Evolutionary conservation across 208 protist species (phyloP), one percentile per base, ranked within the genome.

Genomic region (Naegleria lovaniensis): DNA sequence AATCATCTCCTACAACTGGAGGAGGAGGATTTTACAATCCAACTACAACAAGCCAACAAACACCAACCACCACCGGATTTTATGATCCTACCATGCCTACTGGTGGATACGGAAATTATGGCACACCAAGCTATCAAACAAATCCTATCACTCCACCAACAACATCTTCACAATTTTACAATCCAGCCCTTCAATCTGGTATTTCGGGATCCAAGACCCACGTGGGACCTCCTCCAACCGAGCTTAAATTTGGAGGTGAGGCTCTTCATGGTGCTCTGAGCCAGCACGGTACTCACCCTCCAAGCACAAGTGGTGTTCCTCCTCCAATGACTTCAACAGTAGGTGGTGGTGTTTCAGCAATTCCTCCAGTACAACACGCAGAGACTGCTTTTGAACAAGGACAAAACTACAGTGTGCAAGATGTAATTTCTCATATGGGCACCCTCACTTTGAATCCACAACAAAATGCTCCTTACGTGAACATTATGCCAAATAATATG

Each of bases 311-410:
- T 67, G 55, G 1, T 67, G 13, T 67, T 67, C 55, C 5, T 19
- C 51, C 55, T 67, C 55, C 55, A 67, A 7, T 1, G 16, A 75
- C 19, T 11, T 33, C 67, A 79, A 79, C 25, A 36, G 7, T 29
- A 9, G 67, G 29, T 36, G 9, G 1, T 36, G 5, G 25, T 36
- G 7, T 4, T 4, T 2, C 67, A 9, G 29, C 67, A 9, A 25
- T 36, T 79, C 16, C 13, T 36, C 7, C 67, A 2, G 36, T 7
- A 36, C 6, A 13, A 36, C 67, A 36, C 5, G 5, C 67, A 13
- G 67, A 79, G n/a, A 36, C 67, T 36, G 67, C 67, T 25, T 79
- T 79, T 79, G 67, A 79, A 79, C 67, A 79, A 79, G 67, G 67
- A 79, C 67, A 79, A 36, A 79, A 79, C 25, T 79, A 36, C 29